These are phyloP conservation scores for Alisma plantagoaquatica DNA, from an alignment of 106 monocot species.

Conservation along the genomic window DNA sequence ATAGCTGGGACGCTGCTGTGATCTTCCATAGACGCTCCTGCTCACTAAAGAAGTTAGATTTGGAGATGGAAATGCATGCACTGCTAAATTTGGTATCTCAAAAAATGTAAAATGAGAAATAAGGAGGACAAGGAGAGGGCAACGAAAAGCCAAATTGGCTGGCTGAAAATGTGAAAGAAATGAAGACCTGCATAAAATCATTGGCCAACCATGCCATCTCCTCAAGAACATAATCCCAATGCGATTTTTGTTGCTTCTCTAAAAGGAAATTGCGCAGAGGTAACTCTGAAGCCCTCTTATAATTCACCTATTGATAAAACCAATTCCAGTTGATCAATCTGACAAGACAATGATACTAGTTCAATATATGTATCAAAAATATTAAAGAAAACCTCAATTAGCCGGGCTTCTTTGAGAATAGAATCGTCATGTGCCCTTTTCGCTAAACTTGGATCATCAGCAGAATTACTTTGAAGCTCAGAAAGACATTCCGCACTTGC, in stretches of 20 bases:
- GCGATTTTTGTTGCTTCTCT: constrained; percentile 48
- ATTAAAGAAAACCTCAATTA: constrained; percentile 57
- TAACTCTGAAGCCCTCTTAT: constrained; percentile 41
- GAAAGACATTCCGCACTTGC: constrained; percentile 12
- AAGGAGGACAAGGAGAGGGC: no score
- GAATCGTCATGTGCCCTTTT: constrained; percentile 70
- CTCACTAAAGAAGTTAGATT: no score
- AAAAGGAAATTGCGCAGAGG: constrained; percentile 29
- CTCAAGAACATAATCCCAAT: constrained; percentile 99
- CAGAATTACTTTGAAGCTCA: constrained; percentile 26
- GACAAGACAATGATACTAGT: background rate
- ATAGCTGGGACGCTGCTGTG: constrained; percentile 63
- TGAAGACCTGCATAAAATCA: constrained; percentile 99
- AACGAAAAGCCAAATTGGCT: no score
- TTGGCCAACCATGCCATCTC: constrained; percentile 99
- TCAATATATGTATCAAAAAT: background rate
- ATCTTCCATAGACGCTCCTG: constrained; percentile 92
- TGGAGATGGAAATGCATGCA: no score
- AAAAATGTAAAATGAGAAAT: no score
- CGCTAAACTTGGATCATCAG: constrained; percentile 15
- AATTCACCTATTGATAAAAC: constrained; percentile 47
- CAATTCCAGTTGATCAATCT: background rate
- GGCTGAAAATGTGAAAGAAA: no score
- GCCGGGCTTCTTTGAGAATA: constrained; percentile 63
- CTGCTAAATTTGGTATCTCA: no score